Evolutionary conservation across 2,329 filamentous ascomycete species (phyloP), one percentile per base, ranked within the genome.

Genomic region (Fusarium heterosporum): DNA sequence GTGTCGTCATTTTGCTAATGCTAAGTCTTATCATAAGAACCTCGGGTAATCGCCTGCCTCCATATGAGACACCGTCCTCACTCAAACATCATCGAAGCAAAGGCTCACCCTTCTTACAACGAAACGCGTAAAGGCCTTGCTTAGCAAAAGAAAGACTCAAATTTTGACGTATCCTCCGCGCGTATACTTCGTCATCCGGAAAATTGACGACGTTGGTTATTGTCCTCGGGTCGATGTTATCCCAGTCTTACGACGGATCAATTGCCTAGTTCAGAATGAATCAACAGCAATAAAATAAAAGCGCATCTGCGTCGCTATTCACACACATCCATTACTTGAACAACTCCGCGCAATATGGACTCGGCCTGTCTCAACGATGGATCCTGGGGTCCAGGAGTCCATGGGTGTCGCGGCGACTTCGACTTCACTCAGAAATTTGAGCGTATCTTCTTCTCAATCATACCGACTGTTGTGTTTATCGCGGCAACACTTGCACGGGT

Each of bases 381-480:
- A 40, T 69, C 76, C 22, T 76, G 84, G 19, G 82, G 83, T 4
- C 83, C 83, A 0, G 66, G 71, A 8, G 80, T 85, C n/a, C 65
- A 65, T 11, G 81, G 80, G 22, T 85, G 83, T 55, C 80, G 82
- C 11, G 78, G 74, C 49, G 78, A 82, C 57, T 85, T 85, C 54
- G 83, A 85, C 68, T 84, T 85, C 56, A 85, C 83, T 1, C 72
- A 84, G 48, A 77, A 76, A 28, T 85, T 86, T 53, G 83, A 85
- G 68, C 75, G 80, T 19, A 74, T 83, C 6, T 77, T 84, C 48
- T 76, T 85, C n/a, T 77, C 78, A 2, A 75, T 84, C 10, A 70
- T 81, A 4, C 83, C 83, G 0, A 72, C 78, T 1, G 66, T 76
- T 2, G 51, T 82, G 0, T 82, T 84, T 39, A 63, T 82, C 13